Evolutionary conservation across 129 eudicot species (phyloP).

Genomic region (Arctium lappa): DNA sequence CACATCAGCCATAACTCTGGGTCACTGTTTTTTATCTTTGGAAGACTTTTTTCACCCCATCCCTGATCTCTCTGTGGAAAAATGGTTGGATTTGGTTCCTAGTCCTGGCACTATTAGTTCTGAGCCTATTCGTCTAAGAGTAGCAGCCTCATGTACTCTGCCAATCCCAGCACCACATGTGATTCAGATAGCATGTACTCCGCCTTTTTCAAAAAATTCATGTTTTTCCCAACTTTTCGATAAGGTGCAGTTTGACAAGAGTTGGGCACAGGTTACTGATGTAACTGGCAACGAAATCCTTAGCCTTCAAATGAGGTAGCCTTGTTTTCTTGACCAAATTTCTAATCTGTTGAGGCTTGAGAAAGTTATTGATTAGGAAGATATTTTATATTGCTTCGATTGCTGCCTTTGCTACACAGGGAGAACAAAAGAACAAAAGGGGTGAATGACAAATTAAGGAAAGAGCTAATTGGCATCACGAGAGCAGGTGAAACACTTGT

Average conservation of each 20-base stretch:
- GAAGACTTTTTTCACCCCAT: constrained; percentile 16
- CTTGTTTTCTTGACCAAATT: not conserved
- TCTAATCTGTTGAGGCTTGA: not conserved
- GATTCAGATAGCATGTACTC: constrained; percentile 5
- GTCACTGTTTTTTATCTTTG: constrained; percentile 21
- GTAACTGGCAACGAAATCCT: constrained; percentile 20
- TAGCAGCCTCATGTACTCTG: constrained; percentile 36
- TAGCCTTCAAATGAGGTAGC: constrained; percentile 33
- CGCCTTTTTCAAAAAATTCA: constrained; percentile 7
- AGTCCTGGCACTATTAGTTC: constrained; percentile 4
- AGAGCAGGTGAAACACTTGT: constrained; percentile 19
- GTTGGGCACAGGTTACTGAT: constrained; percentile 21
- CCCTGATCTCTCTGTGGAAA: constrained; percentile 26
- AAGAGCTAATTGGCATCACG: constrained; percentile 28
- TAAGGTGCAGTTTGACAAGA: not conserved
- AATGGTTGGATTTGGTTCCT: constrained; percentile 36
- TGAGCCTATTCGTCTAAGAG: constrained; percentile 23
- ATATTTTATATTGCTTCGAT: not conserved
- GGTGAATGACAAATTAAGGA: not conserved
- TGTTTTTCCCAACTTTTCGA: not conserved
- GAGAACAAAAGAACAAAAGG: not conserved
- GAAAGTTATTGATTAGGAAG: not conserved
- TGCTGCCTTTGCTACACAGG: constrained; percentile 6
- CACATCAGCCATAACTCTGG: constrained; percentile 14
- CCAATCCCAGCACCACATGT: constrained; percentile 31